These are phyloP conservation scores for Solanum appendiculatum DNA, from an alignment of 257 asterid genomes.

Conservation along the genomic window DNA sequence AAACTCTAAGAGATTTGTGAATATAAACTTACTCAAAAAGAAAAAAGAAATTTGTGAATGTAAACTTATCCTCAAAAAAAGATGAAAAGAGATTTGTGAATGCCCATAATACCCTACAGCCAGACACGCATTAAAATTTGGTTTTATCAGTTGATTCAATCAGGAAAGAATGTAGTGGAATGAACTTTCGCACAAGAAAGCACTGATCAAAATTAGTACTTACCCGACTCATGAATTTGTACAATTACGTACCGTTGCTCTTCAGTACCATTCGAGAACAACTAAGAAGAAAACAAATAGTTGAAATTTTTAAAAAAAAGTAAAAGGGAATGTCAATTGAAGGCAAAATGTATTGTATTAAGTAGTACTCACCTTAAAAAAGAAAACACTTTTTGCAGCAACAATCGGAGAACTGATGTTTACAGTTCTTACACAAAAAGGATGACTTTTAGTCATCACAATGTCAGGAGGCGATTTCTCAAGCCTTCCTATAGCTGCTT, in stretches of 20 bases:
- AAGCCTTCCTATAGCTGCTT: constrained; percentile 45
- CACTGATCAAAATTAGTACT: constrained; percentile 3
- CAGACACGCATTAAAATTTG: no score
- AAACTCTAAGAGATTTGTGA: neutral
- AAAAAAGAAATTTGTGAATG: neutral
- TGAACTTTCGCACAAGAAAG: neutral
- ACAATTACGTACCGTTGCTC: constrained; percentile 56
- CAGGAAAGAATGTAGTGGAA: neutral
- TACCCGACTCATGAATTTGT: constrained; percentile 62
- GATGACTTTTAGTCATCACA: constrained; percentile 14
- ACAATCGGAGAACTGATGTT: constrained; percentile 80
- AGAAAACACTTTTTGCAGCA: constrained; percentile 78
- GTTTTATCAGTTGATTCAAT: neutral
- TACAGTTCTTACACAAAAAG: constrained; percentile 30
- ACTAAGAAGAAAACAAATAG: constrained; percentile 17
- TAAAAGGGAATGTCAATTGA: neutral
- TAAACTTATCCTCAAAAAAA: no score
- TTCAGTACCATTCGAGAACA: constrained; percentile 66
- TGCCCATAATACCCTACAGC: no score
- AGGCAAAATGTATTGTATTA: neutral
- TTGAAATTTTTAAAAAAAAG: neutral
- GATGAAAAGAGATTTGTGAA: neutral
- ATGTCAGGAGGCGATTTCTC: constrained; percentile 40
- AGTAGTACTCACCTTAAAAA: constrained; percentile 40
- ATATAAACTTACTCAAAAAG: neutral